Evolutionary conservation across 148 eudicot genomes (phyloP).

Genomic region (Rhododendron simsii): DNA sequence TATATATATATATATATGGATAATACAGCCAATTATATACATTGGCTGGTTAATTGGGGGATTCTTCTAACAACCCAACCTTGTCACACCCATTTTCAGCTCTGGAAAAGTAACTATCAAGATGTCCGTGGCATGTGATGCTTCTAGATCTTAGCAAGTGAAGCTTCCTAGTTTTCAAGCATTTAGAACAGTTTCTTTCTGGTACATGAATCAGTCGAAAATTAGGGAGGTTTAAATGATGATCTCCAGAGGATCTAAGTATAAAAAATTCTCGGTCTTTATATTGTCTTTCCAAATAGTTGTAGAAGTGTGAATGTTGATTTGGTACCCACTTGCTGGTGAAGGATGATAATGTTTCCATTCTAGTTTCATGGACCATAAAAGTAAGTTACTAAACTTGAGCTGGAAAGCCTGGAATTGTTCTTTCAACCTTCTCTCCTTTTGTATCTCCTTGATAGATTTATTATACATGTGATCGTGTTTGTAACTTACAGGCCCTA

Average conservation of each 20-base stretch:
- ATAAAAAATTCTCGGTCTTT: background rate
- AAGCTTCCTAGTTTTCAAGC: background rate
- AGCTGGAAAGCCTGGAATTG: background rate
- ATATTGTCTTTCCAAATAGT: background rate
- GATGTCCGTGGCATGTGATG: background rate
- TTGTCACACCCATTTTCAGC: background rate
- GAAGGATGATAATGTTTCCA: background rate
- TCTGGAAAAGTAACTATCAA: background rate
- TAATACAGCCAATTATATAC: background rate
- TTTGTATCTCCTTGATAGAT: background rate
- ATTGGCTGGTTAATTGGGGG: background rate
- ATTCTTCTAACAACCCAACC: background rate
- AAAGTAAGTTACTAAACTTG: background rate
- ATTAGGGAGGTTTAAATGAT: background rate
- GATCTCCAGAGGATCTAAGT: background rate
- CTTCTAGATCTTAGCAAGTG: background rate
- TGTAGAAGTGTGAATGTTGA: background rate
- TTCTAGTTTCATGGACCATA: background rate
- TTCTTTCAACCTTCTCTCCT: background rate
- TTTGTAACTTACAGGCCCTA: constrained; percentile 60
- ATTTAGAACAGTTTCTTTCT: background rate
- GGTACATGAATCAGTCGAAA: background rate
- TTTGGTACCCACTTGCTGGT: background rate
- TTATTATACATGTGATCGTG: background rate
- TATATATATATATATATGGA: background rate